Conservation (phyloP, 176 grass and related monocot genomes). For the Ensete glaucum region DNA sequence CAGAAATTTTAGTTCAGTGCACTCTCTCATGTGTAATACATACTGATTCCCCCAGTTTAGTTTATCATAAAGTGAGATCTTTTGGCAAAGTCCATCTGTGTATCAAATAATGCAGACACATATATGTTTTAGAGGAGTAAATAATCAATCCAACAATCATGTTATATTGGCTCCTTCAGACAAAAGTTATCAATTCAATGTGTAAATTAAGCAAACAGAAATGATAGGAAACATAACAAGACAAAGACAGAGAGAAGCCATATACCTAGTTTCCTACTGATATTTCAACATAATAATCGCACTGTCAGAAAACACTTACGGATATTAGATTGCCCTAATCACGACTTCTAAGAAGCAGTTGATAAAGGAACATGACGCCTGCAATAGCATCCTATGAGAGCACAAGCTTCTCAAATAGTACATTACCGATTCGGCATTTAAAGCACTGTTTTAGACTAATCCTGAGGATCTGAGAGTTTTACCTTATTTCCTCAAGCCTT, state of each 20-base stretch:
- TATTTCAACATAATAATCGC: not conserved
- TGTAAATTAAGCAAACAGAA: not conserved
- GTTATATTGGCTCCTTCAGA: not conserved
- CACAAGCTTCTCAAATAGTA: not conserved
- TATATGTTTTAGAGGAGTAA: not conserved
- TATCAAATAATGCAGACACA: too few relatives aligned
- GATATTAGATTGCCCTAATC: not conserved
- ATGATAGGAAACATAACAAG: not conserved
- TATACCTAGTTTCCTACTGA: not conserved
- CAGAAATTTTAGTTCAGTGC: not conserved
- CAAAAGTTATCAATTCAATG: not conserved
- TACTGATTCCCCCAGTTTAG: not conserved
- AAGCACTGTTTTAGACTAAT: not conserved
- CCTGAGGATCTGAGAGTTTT: not conserved
- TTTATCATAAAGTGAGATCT: not conserved
- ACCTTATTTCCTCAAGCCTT: constrained; percentile 4
- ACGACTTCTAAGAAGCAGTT: not conserved
- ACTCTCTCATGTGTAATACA: not conserved
- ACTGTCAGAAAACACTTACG: not conserved
- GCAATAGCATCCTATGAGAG: not conserved
- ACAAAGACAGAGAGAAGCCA: not conserved
- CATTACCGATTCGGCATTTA: not conserved
- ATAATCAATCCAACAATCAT: not conserved
- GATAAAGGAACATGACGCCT: not conserved
- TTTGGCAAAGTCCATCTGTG: not conserved